phyloP scores from a whole-genome alignment of 2,329 filamentous ascomycete species.

The Fonsecaea pugnacius region DNA sequence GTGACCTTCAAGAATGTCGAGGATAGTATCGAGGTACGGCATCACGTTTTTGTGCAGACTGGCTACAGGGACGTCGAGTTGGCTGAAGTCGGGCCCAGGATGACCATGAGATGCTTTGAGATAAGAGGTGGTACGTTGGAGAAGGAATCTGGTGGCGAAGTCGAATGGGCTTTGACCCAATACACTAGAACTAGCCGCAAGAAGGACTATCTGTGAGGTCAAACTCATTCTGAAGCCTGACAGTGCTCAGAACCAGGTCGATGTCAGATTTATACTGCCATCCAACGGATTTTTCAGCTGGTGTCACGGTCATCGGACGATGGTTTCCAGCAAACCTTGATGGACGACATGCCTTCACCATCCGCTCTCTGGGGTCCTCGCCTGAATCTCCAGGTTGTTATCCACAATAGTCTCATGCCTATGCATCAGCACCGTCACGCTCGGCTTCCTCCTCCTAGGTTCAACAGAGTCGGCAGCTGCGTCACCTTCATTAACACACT shows the following conservation, averaged over 20 bases:
- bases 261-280: background rate
- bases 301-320: background rate
- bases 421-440: slow-evolving; percentile 27
- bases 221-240: background rate
- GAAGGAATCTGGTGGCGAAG: slow-evolving; percentile 81
- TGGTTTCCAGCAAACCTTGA: background rate
- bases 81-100: slow-evolving; percentile 86
- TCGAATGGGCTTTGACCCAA: slow-evolving; percentile 95
- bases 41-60: slow-evolving; percentile 92
- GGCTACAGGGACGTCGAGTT: slow-evolving; percentile 87
- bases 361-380: slow-evolving; percentile 25
- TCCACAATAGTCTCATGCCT: background rate
- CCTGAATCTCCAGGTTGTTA: slow-evolving; percentile 43
- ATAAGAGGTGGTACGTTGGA: slow-evolving; percentile 89
- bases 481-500: slow-evolving; percentile 33
- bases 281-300: background rate
- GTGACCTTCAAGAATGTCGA: slow-evolving; percentile 95
- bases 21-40: slow-evolving; percentile 82
- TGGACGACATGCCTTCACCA: slow-evolving; percentile 15
- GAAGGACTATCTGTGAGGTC: slow-evolving; percentile 81
- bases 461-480: slow-evolving; percentile 25
- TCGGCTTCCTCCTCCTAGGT: slow-evolving; percentile 32
- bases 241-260: background rate
- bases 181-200: slow-evolving; percentile 92
- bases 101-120: slow-evolving; percentile 97